Evolutionary conservation across 2,329 filamentous ascomycete genomes (phyloP), one percentile per base, ranked within the genome.

Genomic region (Aspergillus quadrilineatus): DNA sequence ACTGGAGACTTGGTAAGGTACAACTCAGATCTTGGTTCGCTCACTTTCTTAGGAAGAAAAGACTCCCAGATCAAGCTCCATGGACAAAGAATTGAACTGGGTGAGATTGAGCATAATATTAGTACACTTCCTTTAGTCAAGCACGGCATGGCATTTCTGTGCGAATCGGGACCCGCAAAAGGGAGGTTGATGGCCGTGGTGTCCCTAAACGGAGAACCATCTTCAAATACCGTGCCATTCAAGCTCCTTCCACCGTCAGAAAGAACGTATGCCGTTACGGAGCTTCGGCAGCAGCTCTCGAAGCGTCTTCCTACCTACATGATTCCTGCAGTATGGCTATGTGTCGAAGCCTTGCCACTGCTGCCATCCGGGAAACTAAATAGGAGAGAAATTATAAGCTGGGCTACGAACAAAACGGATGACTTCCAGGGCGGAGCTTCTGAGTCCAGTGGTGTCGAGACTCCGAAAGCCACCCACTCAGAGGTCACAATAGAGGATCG

Each of bases 31-130:
- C 56, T 60, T 39, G 73, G 73, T 28, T 67, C 71, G 2, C 60
- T 75, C n/a, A 69, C 66, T 10, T 75, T 72, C 58, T 57, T 86
- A 39, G 85, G 85, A 14, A 79, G 87, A 48, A 86, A 85, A 62
- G 87, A 89, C 63, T 81, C 81, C n/a, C 86, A 87, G 68, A 82
- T 88, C 53, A 89, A 90, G 71, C 73, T 89, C 29, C 78, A 80
- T 9, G 89, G 89, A 28, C 86, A 84, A 61, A 76, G 86, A 53
- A 81, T 88, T 50, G 89, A 86, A 70, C 76, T 86, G 50, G 79
- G 75, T 9, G 80, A 79, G 66, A 80, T 79, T 52, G 82, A 77
- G 66, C 73, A 73, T 59, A 75, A 70, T 34, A 59, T 75, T 10
- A 67, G 57, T 29, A 63, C 62, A 14, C 67, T 74, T 46, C 30